Evolutionary conservation across 371 early-diverging fungal species (phyloP), one percentile per base, ranked within the genome.

Genomic region (Funneliformis caledonium): DNA sequence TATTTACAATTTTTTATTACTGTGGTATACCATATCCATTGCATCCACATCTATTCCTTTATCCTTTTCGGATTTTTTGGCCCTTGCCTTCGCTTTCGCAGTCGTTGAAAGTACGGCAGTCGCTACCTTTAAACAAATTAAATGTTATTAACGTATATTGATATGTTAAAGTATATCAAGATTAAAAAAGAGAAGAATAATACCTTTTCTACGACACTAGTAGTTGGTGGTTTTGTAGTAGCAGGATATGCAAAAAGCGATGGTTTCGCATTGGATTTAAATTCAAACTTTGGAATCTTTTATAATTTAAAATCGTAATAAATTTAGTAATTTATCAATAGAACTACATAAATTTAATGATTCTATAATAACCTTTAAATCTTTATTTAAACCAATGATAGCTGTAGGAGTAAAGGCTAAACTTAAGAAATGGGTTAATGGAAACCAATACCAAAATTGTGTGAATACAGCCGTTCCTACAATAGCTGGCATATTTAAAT

Each of bases 381-480:
- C 91, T 80, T 92, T 92, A 88, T 97, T 96, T 67, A 99, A 89
- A 37, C 96, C 98, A 87, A 99, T 97, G 60, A 99, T 85, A 64
- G 95, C 95, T 4, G 99, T 99, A 10, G 99, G 98, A 22, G 93
- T 93, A 83, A 99, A 97, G 8, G 98, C 91, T 85, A 99, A 89
- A 81, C 94, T 91, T 72, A 99, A 85, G 87, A 99, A 97, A 85
- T 97, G 98, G 61, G 96, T 94, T 83, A 99, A 87, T 52, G 99
- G 99, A 89, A 97, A 98, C 99, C 99, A 99, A 91, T 97, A 98
- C 99, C 99, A 99, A 88, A 96, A 98, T 87, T 99, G 98, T 31
- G 97, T 95, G 85, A 99, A 99, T 52, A 99, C 88, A 9, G 97
- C 95, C 90, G 96, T 96, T 61, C 99, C 99, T 12, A 96, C 97